These are phyloP conservation scores for Hanseniaspora vineae DNA, from an alignment of 805 yeast genomes.

Conservation along the genomic window DNA sequence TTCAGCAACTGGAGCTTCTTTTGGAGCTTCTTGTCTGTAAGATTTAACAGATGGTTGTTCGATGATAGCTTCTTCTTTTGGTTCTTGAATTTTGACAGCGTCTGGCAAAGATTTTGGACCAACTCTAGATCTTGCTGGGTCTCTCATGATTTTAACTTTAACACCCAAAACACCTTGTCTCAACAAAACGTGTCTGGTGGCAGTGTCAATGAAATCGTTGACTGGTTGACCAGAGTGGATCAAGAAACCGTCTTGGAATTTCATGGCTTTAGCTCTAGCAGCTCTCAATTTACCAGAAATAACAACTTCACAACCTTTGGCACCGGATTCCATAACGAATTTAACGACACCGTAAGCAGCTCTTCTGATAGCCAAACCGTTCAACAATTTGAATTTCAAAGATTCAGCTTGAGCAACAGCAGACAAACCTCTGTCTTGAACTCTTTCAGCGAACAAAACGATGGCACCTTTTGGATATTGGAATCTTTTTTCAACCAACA, in stretches of 20 bases:
- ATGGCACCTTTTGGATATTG: slow-evolving; percentile 86
- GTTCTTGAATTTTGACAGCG: slow-evolving; percentile 82
- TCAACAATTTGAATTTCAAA: slow-evolving; percentile 91
- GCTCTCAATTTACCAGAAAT: slow-evolving; percentile 99
- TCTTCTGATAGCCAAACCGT: slow-evolving; percentile 99
- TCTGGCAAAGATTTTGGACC: slow-evolving; percentile 95
- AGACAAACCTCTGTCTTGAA: slow-evolving; percentile 97
- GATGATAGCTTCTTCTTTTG: slow-evolving; percentile 83
- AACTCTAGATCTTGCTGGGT: slow-evolving; percentile 74
- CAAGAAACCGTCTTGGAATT: slow-evolving; percentile 99
- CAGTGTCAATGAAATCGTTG: slow-evolving; percentile 94
- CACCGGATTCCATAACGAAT: slow-evolving; percentile 99
- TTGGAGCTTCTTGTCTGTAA: slow-evolving; percentile 33
- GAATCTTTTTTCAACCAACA: slow-evolving; percentile 98
- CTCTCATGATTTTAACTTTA: slow-evolving; percentile 99
- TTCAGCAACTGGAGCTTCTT: slow-evolving; percentile 14
- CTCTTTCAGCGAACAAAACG: slow-evolving; percentile 96
- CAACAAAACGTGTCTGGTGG: slow-evolving; percentile 98
- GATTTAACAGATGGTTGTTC: slow-evolving; percentile 73
- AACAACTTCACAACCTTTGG: slow-evolving; percentile 99
- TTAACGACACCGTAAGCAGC: slow-evolving; percentile 99
- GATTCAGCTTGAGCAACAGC: slow-evolving; percentile 99
- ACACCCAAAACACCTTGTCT: slow-evolving; percentile 99
- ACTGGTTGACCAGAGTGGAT: slow-evolving; percentile 99
- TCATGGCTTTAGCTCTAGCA: slow-evolving; percentile 99